These are phyloP conservation scores for Asclepias syriaca DNA, from an alignment of 257 asterid species.

Conservation along the genomic window DNA sequence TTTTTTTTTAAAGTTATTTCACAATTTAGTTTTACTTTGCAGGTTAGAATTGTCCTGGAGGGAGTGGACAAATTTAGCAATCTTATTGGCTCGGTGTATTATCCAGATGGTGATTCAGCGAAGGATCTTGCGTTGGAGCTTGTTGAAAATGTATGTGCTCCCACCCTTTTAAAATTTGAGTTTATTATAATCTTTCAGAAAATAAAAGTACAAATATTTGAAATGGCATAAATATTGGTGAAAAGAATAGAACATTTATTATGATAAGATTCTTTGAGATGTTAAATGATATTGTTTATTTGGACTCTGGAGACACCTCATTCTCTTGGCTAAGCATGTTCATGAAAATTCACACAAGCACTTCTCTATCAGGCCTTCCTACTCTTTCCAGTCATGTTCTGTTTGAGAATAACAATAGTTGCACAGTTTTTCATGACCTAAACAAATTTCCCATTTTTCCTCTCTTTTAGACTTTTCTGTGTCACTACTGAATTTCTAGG, in stretches of 20 bases:
- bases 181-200: neutral
- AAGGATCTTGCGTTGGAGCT: slow-evolving; percentile 90
- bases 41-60: slow-evolving; percentile 94
- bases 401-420: neutral
- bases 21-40: slow-evolving; percentile 23
- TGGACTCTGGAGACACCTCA: neutral
- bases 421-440: neutral
- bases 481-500: neutral
- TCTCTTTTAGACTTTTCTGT: neutral
- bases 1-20: neutral
- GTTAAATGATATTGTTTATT: neutral
- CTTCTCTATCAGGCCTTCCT: neutral
- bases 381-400: neutral
- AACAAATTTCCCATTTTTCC: neutral
- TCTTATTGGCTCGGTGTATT: slow-evolving; percentile 78
- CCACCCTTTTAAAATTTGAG: too few relatives aligned
- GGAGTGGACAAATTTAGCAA: slow-evolving; percentile 93
- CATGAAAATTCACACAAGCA: neutral
- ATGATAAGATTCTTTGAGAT: neutral
- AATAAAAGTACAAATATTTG: neutral
- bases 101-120: slow-evolving; percentile 85
- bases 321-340: neutral
- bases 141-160: slow-evolving; percentile 63
- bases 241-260: neutral
- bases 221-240: neutral